These are phyloP conservation scores for Colletotrichum sp. DNA, from an alignment of 2,329 filamentous ascomycete genomes.

Conservation along the genomic window DNA sequence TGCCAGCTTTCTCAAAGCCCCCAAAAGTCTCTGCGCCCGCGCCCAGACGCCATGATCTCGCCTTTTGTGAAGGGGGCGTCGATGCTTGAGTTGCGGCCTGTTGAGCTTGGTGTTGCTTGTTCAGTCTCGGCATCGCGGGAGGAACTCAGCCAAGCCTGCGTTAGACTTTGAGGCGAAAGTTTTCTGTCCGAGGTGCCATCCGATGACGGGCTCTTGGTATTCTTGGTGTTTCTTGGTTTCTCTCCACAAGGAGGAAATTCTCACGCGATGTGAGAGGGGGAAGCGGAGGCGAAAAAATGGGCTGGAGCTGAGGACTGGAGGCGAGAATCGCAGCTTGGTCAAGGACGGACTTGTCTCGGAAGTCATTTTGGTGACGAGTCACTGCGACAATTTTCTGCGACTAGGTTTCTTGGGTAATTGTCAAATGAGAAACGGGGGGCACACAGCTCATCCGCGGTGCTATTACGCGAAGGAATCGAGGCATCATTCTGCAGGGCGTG, in stretches of 20 bases:
- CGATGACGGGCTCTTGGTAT: background rate
- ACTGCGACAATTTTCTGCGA: background rate
- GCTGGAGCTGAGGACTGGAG: background rate
- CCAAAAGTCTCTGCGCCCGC: background rate
- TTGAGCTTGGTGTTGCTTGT: slow-evolving; percentile 13
- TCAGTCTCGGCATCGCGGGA: background rate
- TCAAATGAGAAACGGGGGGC: background rate
- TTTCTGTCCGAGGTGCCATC: background rate
- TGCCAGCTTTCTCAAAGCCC: background rate
- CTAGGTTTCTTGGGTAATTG: background rate
- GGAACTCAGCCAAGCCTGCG: background rate
- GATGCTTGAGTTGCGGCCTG: background rate
- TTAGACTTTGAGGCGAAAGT: background rate
- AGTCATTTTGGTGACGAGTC: background rate
- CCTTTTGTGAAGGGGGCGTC: no score
- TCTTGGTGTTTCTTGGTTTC: slow-evolving; percentile 6
- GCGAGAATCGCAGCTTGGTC: background rate
- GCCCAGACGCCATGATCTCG: background rate
- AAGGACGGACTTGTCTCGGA: background rate
- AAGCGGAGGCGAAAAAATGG: background rate
- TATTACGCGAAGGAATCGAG: slow-evolving; percentile 9
- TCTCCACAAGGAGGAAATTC: slow-evolving; percentile 3
- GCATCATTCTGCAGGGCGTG: background rate
- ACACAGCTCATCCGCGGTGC: background rate
- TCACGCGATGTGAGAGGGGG: slow-evolving; percentile 4